A percentile compares a stretch with the other conserved stretches of the same genome.
phyloP scores from a whole-genome alignment of 2,329 filamentous ascomycete species.

The Sporothrix mexicana region DNA sequence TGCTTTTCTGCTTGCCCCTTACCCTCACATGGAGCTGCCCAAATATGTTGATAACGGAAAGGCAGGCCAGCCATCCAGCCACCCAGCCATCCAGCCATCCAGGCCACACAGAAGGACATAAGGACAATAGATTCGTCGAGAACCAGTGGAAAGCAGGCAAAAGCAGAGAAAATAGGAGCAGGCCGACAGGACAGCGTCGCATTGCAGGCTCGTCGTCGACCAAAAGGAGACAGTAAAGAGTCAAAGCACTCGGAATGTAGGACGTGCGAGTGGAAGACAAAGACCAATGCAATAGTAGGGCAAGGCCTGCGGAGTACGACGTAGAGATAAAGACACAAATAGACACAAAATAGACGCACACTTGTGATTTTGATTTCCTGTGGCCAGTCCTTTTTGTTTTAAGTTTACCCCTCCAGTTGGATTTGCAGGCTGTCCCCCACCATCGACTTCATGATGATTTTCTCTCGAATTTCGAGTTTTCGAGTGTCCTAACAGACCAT shows the following conservation, averaged over 20 bases:
- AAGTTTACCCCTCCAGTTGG: too few relatives aligned
- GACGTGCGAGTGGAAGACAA: too few relatives aligned
- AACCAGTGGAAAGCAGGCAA: too few relatives aligned
- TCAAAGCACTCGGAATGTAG: neutral
- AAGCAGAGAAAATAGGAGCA: too few relatives aligned
- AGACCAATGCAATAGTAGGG: neutral
- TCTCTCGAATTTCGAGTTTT: neutral
- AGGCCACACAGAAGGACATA: too few relatives aligned
- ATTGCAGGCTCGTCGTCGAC: neutral
- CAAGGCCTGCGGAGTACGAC: neutral
- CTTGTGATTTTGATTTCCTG: too few relatives aligned
- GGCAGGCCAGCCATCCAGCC: neutral
- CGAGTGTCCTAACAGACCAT: neutral
- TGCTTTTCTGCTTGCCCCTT: slow-evolving; percentile 20
- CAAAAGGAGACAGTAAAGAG: neutral
- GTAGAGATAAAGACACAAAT: too few relatives aligned
- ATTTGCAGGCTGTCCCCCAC: neutral
- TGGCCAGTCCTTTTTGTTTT: too few relatives aligned
- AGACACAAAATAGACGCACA: too few relatives aligned
- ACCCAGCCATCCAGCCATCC: too few relatives aligned
- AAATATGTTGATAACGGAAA: neutral
- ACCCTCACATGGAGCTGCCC: slow-evolving; percentile 15
- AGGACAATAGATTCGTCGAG: too few relatives aligned
- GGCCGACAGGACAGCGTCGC: neutral
- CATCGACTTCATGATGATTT: neutral